phyloP scores from a whole-genome alignment of 2,329 filamentous ascomycete species.

The Phialemonium atrogriseum region DNA sequence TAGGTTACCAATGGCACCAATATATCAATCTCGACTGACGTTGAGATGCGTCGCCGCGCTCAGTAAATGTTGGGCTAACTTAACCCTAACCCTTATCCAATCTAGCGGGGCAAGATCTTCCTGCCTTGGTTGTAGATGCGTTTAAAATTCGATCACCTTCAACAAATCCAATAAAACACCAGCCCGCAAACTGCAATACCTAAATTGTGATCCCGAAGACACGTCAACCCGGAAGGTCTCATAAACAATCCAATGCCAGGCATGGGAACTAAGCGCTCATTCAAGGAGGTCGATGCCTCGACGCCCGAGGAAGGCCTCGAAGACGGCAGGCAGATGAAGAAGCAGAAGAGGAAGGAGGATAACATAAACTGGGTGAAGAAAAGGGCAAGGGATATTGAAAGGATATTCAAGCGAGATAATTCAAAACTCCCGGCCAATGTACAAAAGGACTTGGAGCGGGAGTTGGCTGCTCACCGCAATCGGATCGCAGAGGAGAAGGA shows the following conservation, averaged over 20 bases:
- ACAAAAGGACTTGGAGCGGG: slow-evolving; percentile 61
- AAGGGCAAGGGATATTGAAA: slow-evolving; percentile 59
- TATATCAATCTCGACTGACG: too few species aligned
- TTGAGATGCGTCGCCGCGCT: too few species aligned
- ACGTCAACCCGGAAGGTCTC: too few species aligned
- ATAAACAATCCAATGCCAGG: neutral
- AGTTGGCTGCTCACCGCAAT: slow-evolving; percentile 57
- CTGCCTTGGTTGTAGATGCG: slow-evolving; percentile 3
- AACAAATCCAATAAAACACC: too few species aligned
- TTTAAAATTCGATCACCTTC: too few species aligned
- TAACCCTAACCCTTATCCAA: slow-evolving; percentile 12
- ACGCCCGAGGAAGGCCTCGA: slow-evolving; percentile 2
- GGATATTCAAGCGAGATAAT: slow-evolving; percentile 49
- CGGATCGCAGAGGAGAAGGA: slow-evolving; percentile 52
- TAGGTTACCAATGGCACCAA: too few species aligned
- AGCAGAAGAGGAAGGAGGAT: slow-evolving; percentile 35
- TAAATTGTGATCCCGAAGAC: too few species aligned
- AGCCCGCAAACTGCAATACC: too few species aligned
- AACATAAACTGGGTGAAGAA: slow-evolving; percentile 59
- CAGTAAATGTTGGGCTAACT: too few species aligned
- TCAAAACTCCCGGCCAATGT: slow-evolving; percentile 60
- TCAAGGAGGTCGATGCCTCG: slow-evolving; percentile 15
- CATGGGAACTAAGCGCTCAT: slow-evolving; percentile 22
- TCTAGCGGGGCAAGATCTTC: neutral
- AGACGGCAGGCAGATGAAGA: slow-evolving; percentile 18